Base-by-base conservation (phyloP, 306 rosid genomes). In the Urtica urens region DNA sequence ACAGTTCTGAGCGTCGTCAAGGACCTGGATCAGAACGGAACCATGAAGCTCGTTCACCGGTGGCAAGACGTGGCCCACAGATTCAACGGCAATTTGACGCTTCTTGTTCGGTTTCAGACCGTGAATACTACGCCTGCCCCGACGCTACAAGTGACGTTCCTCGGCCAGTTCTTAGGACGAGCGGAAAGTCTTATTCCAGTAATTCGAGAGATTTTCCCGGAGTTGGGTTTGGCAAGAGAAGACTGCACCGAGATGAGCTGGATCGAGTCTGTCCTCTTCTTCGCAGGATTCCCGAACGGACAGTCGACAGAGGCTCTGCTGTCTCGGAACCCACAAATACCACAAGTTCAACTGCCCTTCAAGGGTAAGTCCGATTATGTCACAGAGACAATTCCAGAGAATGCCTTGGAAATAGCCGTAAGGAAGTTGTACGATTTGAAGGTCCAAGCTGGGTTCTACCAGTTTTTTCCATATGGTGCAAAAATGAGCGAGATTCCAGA, bases 21-120 rank as follows among this genome's bases (percentile, higher is more conserved):
- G 3, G 55, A 49, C 5, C 24, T 66, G 5, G 78, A 63, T 1
- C 63, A 69, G 31, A 38, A 38, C 16, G 77, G 63, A 2, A 49
- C 45, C 23, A 48, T 19, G 38, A 17, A 42, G 22, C 47, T 67
- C 41, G 44, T 70, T 12, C 38, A 47, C 6, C 65, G 41, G 30
- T 78, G 80, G 78, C 73, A 61, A 24, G 10, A 23, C 12, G 22
- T 41, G 0, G 73, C 73, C 2, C 6, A 65, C 10, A 48, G 60
- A 27, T 44, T 68, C 10, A 11, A 28, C 23, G 68, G 70, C 25
- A 72, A 75, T 72, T 75, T 82, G 27, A 67, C 70, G 31, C 31
- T 76, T 10, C 11, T 49, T 14, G 3, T 26, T 14, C 27, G 53
- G 19, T 4, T 49, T n/a, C 53, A 26, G 29, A 19, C 53, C 6